phyloP scores from a whole-genome alignment of 2,329 filamentous ascomycete species.

The Rutstroemia sp. region DNA sequence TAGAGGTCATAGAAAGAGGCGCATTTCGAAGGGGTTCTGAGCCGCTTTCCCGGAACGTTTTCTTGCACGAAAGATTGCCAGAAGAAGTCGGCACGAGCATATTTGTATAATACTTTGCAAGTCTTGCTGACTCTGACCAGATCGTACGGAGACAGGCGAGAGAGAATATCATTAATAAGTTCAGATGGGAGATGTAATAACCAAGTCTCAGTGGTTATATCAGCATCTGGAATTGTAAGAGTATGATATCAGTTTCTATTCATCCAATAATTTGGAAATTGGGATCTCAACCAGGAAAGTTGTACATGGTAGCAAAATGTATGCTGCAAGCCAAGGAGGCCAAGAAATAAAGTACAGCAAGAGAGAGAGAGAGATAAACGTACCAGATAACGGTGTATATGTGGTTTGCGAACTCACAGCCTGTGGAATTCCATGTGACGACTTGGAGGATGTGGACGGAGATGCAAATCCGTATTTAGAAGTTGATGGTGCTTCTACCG shows the following conservation, averaged over 20 bases:
- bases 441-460: neutral
- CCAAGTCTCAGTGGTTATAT: neutral
- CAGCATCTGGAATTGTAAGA: neutral
- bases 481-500: constrained; percentile 1
- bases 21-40: constrained; percentile 51
- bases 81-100: constrained; percentile 57
- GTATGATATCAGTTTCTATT: neutral
- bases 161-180: constrained; percentile 64
- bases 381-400: neutral
- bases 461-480: neutral
- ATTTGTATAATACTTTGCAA: constrained; percentile 51
- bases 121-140: constrained; percentile 53
- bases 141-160: constrained; percentile 56
- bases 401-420: neutral
- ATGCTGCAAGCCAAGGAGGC: constrained; percentile 8
- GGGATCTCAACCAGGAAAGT: constrained; percentile 2
- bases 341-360: neutral
- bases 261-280: neutral
- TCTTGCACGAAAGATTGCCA: constrained; percentile 67
- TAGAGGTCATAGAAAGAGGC: constrained; percentile 65
- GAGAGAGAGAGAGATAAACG: neutral
- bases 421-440: neutral
- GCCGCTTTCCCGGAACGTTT: constrained; percentile 50
- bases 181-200: constrained; percentile 62
- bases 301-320: neutral